Percentiles rank a stretch among this genome's conserved stretches.
Conservation (phyloP, 2,329 filamentous ascomycete genomes). For the Hortaea sp. region DNA sequence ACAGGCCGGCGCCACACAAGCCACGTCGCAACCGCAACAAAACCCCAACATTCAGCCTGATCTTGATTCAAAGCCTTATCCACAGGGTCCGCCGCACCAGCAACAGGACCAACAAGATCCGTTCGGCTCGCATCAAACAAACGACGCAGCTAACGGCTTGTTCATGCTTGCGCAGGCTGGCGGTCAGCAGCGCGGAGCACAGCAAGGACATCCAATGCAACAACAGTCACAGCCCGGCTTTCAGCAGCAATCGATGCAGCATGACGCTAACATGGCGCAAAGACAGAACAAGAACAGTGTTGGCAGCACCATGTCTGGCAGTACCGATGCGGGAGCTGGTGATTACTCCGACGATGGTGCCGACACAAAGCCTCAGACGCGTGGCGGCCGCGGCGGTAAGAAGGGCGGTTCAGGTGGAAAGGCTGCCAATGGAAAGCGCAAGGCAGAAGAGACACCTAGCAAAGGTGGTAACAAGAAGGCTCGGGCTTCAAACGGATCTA, state of each 20-base stretch:
- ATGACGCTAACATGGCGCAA: constrained; percentile 16
- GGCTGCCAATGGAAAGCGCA: constrained; percentile 59
- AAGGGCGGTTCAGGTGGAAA: constrained; percentile 36
- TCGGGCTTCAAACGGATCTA: constrained; percentile 47
- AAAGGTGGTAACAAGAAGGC: constrained; percentile 65
- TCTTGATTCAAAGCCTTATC: constrained; percentile 40
- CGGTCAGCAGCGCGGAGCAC: constrained; percentile 43
- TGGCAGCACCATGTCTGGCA: constrained; percentile 50
- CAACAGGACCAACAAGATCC: constrained; percentile 44
- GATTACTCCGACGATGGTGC: constrained; percentile 60
- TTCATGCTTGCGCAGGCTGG: constrained; percentile 76
- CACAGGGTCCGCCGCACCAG: constrained; percentile 39
- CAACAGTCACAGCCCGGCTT: constrained; percentile 36
- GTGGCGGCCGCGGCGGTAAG: constrained; percentile 58
- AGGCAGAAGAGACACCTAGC: constrained; percentile 59
- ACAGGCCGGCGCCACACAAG: constrained; percentile 20
- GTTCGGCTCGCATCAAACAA: constrained; percentile 79
- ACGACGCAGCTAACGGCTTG: constrained; percentile 88
- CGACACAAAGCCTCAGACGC: constrained; percentile 53
- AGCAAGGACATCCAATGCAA: constrained; percentile 37
- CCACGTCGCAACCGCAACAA: constrained; percentile 35
- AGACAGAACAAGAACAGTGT: constrained; percentile 39
- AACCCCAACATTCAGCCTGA: constrained; percentile 29
- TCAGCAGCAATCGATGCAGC: constrained; percentile 24
- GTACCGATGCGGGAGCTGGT: constrained; percentile 42